Base-by-base conservation (phyloP, 2,329 filamentous ascomycete species). In the Botrytis fabae region DNA sequence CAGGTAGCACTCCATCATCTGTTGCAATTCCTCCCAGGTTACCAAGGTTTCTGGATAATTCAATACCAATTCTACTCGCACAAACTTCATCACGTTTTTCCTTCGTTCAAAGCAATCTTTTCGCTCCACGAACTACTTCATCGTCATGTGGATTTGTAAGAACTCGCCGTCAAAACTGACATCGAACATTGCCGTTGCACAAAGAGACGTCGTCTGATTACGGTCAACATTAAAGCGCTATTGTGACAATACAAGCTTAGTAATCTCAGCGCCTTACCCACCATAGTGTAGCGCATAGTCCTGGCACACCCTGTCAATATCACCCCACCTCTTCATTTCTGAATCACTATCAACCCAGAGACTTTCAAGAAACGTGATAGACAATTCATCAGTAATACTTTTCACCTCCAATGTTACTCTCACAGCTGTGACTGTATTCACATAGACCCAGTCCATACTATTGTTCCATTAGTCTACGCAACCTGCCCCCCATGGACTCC, bases 201-300 rank as follows among this genome's bases (percentile, higher is more conserved):
- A 57, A 32, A 42, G 48, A 28, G 51, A 69, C 57, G 65, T 69
- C 65, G 65, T 69, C 65, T 57, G 38, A 69, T 69, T 69, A 69
- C 35, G 35, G 35, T 69, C n/a, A 57, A 44, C 38, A 32, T 42
- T 57, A 42, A 57, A 57, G 65, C 65, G 16, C 65, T 28, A 22
- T 25, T 42, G 10, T 68, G 65, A 57, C 25, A 42, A 38, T 25
- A 5, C 28, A 57, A 32, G 65, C 65, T 69, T 57, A 69, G 48
- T 69, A 42, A 69, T 68, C 28, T 7, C 6, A 12, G 8, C 32
- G 46, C 64, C 20, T 54, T 57, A 32, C 65, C 65, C 22, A 18
- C 48, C 12, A 25, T 57, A 42, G 48, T 68, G 16, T 28, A 57
- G 51, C 38, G 48, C 48, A 54, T 54, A 12, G 20, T 42, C 18